phyloP scores from a whole-genome alignment of 1,284 basidiomycete species.

The Athelia psychrophila region DNA sequence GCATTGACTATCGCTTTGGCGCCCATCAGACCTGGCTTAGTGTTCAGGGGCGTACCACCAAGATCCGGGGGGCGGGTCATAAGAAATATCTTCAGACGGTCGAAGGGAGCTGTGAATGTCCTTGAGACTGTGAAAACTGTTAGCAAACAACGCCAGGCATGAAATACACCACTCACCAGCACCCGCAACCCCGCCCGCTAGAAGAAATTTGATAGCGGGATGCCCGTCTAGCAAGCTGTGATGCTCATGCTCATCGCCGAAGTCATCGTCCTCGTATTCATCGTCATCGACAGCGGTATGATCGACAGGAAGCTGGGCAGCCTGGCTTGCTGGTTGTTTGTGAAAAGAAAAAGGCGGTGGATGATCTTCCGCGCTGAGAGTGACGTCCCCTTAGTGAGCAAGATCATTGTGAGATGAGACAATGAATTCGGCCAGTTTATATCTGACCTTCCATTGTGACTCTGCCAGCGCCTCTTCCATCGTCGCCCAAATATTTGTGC shows the following conservation, averaged over 20 bases:
- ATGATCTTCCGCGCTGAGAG: constrained; percentile 67
- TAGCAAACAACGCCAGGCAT: constrained; percentile 2
- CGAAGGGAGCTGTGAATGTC: constrained; percentile 96
- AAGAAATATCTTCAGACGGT: constrained; percentile 95
- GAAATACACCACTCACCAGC: constrained; percentile 56
- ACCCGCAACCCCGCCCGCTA: constrained; percentile 94
- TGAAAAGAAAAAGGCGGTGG: constrained; percentile 35
- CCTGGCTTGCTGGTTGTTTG: constrained; percentile 16
- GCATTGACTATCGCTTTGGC: constrained; percentile 72
- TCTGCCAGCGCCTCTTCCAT: constrained; percentile 74
- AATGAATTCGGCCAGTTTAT: constrained; percentile 6
- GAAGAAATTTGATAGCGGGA: constrained; percentile 84
- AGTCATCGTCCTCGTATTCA: constrained; percentile 39
- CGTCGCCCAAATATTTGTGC: constrained; percentile 69
- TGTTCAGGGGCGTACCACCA: constrained; percentile 45
- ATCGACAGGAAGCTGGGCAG: constrained; percentile 24
- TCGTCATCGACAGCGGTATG: constrained; percentile 38
- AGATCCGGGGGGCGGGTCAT: constrained; percentile 83
- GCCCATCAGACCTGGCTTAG: constrained; percentile 52
- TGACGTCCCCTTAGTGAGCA: constrained; percentile 63
- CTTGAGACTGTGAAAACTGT: constrained; percentile 68
- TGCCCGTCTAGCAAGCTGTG: constrained; percentile 67
- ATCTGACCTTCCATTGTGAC: constrained; percentile 84
- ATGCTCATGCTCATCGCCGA: constrained; percentile 55
- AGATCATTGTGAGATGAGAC: constrained; percentile 15